Evolutionary conservation across 75 land plant genomes (phyloP).

Genomic region (Pseudotsuga menziesii): DNA sequence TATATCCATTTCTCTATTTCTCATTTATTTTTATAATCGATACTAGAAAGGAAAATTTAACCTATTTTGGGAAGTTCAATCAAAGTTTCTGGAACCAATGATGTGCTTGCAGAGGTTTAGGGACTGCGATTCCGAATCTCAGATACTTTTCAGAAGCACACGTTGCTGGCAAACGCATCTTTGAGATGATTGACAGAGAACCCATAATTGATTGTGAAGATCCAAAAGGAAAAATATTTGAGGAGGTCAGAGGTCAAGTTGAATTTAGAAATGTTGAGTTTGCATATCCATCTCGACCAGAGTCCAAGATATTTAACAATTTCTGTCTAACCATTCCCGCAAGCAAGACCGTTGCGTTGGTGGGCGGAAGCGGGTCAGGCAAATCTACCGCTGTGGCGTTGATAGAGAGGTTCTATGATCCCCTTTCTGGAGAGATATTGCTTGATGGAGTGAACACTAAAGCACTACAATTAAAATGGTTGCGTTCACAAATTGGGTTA

Average conservation of each 20-base stretch:
- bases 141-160: slow-evolving; percentile 67
- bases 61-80: not conserved
- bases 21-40: not conserved
- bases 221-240: slow-evolving; percentile 32
- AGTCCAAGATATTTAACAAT: slow-evolving; percentile 20
- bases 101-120: slow-evolving; percentile 42
- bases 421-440: slow-evolving; percentile 27
- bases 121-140: slow-evolving; percentile 56
- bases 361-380: slow-evolving; percentile 59
- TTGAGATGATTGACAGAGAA: slow-evolving; percentile 52
- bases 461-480: slow-evolving; percentile 29
- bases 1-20: not conserved
- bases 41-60: not conserved
- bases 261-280: slow-evolving; percentile 41
- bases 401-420: slow-evolving; percentile 56
- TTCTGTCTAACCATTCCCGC: slow-evolving; percentile 34
- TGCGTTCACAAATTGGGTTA: slow-evolving; percentile 38
- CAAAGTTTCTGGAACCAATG: not conserved
- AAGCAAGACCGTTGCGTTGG: slow-evolving; percentile 49
- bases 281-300: slow-evolving; percentile 45
- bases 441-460: slow-evolving; percentile 26
- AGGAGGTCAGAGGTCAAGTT: slow-evolving; percentile 39
- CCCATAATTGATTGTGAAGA: slow-evolving; percentile 66
- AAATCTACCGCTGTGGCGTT: slow-evolving; percentile 53
- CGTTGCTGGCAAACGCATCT: slow-evolving; percentile 52